phyloP scores from a whole-genome alignment of 2,329 filamentous ascomycete genomes.

The Neonectria faginata region DNA sequence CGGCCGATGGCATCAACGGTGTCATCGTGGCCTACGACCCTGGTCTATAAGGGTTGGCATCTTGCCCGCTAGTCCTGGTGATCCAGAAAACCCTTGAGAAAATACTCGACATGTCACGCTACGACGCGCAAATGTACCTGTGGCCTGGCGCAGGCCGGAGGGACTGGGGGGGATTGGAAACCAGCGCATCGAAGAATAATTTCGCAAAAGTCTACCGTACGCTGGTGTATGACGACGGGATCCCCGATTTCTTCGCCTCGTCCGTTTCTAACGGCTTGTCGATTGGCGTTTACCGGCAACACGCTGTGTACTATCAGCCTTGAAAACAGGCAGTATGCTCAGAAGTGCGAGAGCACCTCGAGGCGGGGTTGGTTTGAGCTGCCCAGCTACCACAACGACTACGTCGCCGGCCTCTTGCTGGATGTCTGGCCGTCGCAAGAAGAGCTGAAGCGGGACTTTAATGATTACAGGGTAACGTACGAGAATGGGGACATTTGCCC shows the following conservation, averaged over 20 bases:
- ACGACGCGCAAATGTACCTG: constrained; percentile 19
- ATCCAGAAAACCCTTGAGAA: constrained; percentile 13
- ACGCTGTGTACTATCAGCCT: neutral
- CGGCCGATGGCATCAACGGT: neutral
- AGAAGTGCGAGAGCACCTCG: constrained; percentile 27
- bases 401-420: neutral
- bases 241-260: constrained; percentile 23
- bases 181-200: no score
- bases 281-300: constrained; percentile 21
- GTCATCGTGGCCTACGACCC: constrained; percentile 21
- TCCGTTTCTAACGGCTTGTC: constrained; percentile 12
- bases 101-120: neutral
- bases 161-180: no score
- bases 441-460: constrained; percentile 2
- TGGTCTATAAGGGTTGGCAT: constrained; percentile 3
- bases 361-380: constrained; percentile 35
- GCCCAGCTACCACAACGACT: constrained; percentile 19
- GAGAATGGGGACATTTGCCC: neutral
- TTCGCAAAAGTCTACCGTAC: no score
- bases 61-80: neutral
- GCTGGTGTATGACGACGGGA: no score
- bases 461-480: neutral
- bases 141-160: constrained; percentile 3
- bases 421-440: constrained; percentile 15
- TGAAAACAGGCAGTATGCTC: neutral